Evolutionary conservation across 768 basidiomycete species (phyloP).

Genomic region (Tulasnella sp.): DNA sequence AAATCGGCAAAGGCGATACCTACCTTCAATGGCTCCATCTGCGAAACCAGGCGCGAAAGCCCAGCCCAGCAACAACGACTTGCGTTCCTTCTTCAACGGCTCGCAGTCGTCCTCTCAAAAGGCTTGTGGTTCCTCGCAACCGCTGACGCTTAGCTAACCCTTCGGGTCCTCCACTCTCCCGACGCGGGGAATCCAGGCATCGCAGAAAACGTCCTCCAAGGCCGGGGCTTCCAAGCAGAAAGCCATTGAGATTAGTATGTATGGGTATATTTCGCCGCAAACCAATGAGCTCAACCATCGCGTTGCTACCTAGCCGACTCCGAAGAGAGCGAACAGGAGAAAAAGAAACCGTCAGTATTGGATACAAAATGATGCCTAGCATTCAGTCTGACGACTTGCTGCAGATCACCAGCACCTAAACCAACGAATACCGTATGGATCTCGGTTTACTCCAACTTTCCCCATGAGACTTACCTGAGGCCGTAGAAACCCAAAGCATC

Average conservation of each 20-base stretch:
- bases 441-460: neutral
- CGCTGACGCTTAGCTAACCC: neutral
- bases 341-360: neutral
- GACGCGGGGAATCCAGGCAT: neutral
- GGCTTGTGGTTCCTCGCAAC: neutral
- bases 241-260: conserved; percentile 11
- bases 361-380: neutral
- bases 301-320: neutral
- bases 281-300: neutral
- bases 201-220: neutral
- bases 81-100: conserved; percentile 9
- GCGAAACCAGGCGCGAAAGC: conserved; percentile 7
- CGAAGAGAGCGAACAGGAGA: neutral
- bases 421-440: neutral
- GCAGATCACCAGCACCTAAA: neutral
- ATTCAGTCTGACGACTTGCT: neutral
- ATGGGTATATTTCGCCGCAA: neutral
- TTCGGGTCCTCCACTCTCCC: neutral
- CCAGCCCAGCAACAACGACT: neutral
- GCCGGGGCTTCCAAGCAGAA: neutral
- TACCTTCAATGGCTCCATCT: conserved; percentile 3
- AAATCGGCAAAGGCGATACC: neutral
- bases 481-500: neutral
- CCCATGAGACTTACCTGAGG: neutral
- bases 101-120: conserved; percentile 10